Conservation (phyloP, 192 early-diverging fungal species). For the Coemansia sp. region DNA sequence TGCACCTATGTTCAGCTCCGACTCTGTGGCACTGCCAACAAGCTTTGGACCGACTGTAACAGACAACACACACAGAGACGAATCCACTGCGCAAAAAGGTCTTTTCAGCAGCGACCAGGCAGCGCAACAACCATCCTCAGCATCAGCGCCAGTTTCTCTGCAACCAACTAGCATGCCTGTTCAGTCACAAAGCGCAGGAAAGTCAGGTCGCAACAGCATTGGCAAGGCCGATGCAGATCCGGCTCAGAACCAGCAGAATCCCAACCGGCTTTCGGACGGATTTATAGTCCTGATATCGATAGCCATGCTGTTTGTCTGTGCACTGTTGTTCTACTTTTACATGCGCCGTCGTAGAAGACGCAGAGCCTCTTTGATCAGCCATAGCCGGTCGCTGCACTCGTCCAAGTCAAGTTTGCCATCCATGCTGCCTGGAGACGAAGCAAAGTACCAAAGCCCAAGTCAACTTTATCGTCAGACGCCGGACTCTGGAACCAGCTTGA, state of each 20-base stretch:
- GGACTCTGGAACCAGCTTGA: constrained; percentile 38
- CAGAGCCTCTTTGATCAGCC: not conserved
- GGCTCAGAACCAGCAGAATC: not conserved
- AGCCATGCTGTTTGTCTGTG: constrained; percentile 22
- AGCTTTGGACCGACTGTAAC: not conserved
- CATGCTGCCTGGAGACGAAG: constrained; percentile 5
- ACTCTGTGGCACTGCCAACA: not conserved
- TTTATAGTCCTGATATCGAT: constrained; percentile 43
- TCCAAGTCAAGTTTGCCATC: constrained; percentile 7
- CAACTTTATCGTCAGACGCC: constrained; percentile 9
- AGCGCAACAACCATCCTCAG: not conserved
- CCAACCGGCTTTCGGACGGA: constrained; percentile 25
- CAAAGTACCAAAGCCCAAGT: not conserved
- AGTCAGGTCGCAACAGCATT: not conserved
- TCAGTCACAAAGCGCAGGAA: no score
- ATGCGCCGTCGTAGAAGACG: constrained; percentile 21
- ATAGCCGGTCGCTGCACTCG: constrained; percentile 7
- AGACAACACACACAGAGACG: not conserved
- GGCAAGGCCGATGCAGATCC: not conserved
- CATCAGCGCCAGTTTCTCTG: not conserved
- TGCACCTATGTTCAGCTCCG: not conserved
- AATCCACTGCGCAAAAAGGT: no score
- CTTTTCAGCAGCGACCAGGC: not conserved
- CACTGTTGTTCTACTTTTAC: constrained; percentile 37
- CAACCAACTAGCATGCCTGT: no score